These are phyloP conservation scores for Austroboletus eburneus DNA, from an alignment of 768 basidiomycete species.

Conservation along the genomic window DNA sequence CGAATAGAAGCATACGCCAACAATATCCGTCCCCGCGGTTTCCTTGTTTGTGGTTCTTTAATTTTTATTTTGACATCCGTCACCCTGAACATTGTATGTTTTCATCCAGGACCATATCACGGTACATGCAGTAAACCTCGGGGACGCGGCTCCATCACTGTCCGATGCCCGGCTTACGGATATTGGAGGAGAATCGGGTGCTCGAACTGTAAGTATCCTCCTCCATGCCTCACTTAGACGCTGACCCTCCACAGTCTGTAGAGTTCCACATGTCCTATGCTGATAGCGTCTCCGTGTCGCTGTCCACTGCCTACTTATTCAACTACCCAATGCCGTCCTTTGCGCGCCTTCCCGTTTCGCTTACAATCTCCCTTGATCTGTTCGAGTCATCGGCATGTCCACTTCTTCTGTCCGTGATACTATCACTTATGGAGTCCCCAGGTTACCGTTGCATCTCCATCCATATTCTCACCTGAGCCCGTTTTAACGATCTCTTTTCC, in stretches of 20 bases:
- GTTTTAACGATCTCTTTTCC: slow-evolving; percentile 69
- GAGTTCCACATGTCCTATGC: slow-evolving; percentile 82
- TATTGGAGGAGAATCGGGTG: slow-evolving; percentile 6
- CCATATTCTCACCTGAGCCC: slow-evolving; percentile 48
- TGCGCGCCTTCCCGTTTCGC: slow-evolving; percentile 75
- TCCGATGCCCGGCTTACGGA: slow-evolving; percentile 58
- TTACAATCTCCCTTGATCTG: slow-evolving; percentile 72
- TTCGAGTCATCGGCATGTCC: slow-evolving; percentile 62
- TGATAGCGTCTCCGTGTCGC: slow-evolving; percentile 79
- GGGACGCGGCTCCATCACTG: slow-evolving; percentile 72
- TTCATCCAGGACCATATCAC: slow-evolving; percentile 71
- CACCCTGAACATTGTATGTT: slow-evolving; percentile 4
- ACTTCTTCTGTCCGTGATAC: neutral
- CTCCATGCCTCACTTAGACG: neutral
- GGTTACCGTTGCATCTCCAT: slow-evolving; percentile 64
- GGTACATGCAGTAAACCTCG: slow-evolving; percentile 81
- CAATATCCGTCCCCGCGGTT: slow-evolving; percentile 61
- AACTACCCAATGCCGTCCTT: slow-evolving; percentile 83
- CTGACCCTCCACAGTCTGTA: slow-evolving; percentile 51
- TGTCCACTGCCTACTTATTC: slow-evolving; percentile 78
- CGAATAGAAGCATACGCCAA: slow-evolving; percentile 82
- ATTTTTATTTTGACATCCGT: neutral
- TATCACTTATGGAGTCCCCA: slow-evolving; percentile 24
- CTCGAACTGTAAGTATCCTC: slow-evolving; percentile 29
- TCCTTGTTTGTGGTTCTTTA: slow-evolving; percentile 51